Base-by-base conservation (phyloP, 345 rosid genomes). In the Arabidopsis suecica region DNA sequence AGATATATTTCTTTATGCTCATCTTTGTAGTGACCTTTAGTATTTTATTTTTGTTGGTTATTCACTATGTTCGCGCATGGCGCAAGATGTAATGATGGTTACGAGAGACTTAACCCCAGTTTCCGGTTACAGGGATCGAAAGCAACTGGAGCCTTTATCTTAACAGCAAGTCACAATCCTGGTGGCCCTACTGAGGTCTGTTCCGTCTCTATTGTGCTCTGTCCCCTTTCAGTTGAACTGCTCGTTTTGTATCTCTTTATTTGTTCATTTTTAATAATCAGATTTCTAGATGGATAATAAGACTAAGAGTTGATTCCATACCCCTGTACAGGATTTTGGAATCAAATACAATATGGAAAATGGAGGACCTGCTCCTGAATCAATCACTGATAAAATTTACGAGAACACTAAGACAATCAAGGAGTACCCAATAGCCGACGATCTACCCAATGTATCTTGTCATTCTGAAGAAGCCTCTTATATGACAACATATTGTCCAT, bases 311-410 rank as follows among this genome's bases (percentile, higher is more conserved):
- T 48, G 25, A 20, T 59, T 58, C 38, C 30, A 23, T 65, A 13
- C 16, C 36, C 11, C 6, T 62, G 9, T 65, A 30, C 86, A 93
- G 99, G 98, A 96, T 82, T 96, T 96, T 85, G 99, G 98, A 71
- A 93, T 93, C 83, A 96, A 96, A 84, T 96, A 96, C 84, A 96
- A 96, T 84, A 96, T 96, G 99, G 99, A 86, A 81, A 96, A 91
- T 65, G 99, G 99, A 78, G 99, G 99, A 71, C 99, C 98, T 78
- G 98, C 99, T 76, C 98, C 98, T 3, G 98, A 96, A 86, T 91
- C 86, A 48, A 87, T 96, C 75, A 96, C 98, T 34, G 90, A 96
- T 74, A 89, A 89, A 86, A 96, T 96, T 62, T 96, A 84, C 84
- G 96, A 93, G 80, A 93, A 93, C 86, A 96, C 99, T 7, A 96